Evolutionary conservation across 2,329 filamentous ascomycete species (phyloP).

Genomic region (Cadophora gregata): DNA sequence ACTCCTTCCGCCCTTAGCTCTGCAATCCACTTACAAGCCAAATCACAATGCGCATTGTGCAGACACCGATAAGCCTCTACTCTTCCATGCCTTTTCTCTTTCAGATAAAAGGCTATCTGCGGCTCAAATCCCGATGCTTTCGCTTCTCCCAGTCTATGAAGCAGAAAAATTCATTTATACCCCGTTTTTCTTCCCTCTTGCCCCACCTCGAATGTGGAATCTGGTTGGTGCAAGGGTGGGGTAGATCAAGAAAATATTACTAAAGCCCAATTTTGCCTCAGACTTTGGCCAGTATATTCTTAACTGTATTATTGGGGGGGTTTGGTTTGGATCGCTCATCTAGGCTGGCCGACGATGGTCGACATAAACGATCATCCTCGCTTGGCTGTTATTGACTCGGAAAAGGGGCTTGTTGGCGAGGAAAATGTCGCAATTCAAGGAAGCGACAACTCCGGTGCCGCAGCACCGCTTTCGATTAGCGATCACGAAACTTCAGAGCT

Average conservation of each 20-base stretch:
- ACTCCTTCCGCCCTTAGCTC: neutral
- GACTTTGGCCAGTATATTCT: neutral
- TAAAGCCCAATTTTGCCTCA: neutral
- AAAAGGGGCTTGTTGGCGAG: conserved; percentile 20
- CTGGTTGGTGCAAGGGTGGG: conserved; percentile 6
- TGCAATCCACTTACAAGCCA: neutral
- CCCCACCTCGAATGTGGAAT: conserved; percentile 3
- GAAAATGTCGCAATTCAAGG: neutral
- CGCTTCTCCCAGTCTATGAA: neutral
- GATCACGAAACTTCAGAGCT: neutral
- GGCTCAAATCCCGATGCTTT: neutral
- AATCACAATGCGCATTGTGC: neutral
- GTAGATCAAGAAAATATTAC: neutral
- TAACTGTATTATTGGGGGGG: neutral
- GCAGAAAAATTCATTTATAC: neutral
- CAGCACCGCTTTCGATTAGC: conserved; percentile 2
- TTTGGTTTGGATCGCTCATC: neutral
- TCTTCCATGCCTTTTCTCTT: neutral
- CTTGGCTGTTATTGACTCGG: conserved; percentile 12
- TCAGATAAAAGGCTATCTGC: neutral
- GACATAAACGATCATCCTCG: conserved; percentile 2
- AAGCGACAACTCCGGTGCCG: conserved; percentile 9
- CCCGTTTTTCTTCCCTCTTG: conserved; percentile 5
- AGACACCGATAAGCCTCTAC: neutral
- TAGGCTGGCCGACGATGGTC: conserved; percentile 5